Base-by-base conservation (phyloP, 208 protist species). In the Leptomonas seymouri region DNA sequence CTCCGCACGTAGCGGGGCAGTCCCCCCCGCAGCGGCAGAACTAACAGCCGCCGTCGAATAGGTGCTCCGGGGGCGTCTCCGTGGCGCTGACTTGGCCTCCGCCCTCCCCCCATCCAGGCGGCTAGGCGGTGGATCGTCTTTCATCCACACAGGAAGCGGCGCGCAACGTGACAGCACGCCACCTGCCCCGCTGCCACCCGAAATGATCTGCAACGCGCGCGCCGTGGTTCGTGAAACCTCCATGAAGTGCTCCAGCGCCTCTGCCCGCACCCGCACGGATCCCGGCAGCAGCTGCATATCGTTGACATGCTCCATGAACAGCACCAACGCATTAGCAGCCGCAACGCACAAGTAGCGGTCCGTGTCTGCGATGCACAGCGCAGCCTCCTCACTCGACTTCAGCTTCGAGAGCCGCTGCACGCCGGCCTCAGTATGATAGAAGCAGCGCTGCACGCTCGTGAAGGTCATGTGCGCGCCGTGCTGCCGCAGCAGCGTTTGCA, bases 331-430 rank as follows among this genome's bases (percentile, higher is more conserved):
- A 56, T 93, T 87, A 3, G 88, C 87, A 0, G 91, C 87, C 0
- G 91, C 88, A 18, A 93, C 75, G 67, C 86, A 91, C 14, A 96
- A 77, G 55, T 96, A 96, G 51, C 82, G 86, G 58, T 93, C 86
- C 8, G 84, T 89, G 53, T 93, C 80, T 58, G 80, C 71, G 34
- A 89, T 73, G 27, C 46, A 68, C 41, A 76, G 62, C 25, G 65
- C 55, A 8, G 75, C 74, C 55, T 80, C 80, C 21, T 45, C 36
- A 21, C 53, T 74, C 30, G 87, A 90, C 48, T 84, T 80, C 8
- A 96, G 83, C 60, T 80, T 42, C 15, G 67, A 42, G 46, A 96
- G 74, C 20, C 86, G 84, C 42, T 72, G 65, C 42, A 87, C 86
- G 12, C 91, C 91, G 1, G 69, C 75, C 54, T 89, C 80, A 30